These are phyloP conservation scores for Fusarium sp. DNA, from an alignment of 2,329 filamentous ascomycete genomes.

Conservation along the genomic window DNA sequence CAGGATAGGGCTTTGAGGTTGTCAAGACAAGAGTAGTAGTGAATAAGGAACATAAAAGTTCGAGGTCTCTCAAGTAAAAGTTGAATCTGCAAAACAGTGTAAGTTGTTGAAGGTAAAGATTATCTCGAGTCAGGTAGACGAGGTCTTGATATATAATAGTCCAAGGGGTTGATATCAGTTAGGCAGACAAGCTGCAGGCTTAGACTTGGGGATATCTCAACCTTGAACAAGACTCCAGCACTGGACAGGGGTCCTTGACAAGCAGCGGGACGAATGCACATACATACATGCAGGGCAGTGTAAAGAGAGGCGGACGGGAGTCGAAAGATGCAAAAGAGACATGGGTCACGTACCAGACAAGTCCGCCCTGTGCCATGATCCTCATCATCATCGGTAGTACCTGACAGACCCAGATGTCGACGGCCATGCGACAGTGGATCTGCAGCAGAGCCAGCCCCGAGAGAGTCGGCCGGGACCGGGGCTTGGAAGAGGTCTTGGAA, in stretches of 20 bases:
- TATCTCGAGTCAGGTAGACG: slow-evolving; percentile 1
- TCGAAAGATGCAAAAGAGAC: not conserved
- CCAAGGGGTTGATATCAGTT: not conserved
- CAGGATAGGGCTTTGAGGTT: not conserved
- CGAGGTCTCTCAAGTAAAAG: not conserved
- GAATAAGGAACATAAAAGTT: slow-evolving; percentile 7
- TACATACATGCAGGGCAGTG: slow-evolving; percentile 9
- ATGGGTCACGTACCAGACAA: slow-evolving; percentile 14
- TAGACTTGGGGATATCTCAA: slow-evolving; percentile 19
- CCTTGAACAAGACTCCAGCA: not conserved
- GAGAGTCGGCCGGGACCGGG: slow-evolving; percentile 39
- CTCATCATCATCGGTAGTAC: slow-evolving; percentile 24
- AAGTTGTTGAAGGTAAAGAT: slow-evolving; percentile 1
- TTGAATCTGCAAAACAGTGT: not conserved
- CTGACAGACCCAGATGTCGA: slow-evolving; percentile 29
- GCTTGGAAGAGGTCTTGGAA: not conserved
- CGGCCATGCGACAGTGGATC: slow-evolving; percentile 41
- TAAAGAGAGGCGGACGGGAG: not conserved
- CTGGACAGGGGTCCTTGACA: slow-evolving; percentile 12
- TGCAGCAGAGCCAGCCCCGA: slow-evolving; percentile 16
- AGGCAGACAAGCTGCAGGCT: slow-evolving; percentile 18
- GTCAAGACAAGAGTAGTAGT: not conserved
- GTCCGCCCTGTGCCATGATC: slow-evolving; percentile 27
- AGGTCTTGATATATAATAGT: not conserved
- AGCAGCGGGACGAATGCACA: slow-evolving; percentile 28